Conservation (phyloP, 495 filamentous ascomycete genomes). For the Penicillium ochrochloron region DNA sequence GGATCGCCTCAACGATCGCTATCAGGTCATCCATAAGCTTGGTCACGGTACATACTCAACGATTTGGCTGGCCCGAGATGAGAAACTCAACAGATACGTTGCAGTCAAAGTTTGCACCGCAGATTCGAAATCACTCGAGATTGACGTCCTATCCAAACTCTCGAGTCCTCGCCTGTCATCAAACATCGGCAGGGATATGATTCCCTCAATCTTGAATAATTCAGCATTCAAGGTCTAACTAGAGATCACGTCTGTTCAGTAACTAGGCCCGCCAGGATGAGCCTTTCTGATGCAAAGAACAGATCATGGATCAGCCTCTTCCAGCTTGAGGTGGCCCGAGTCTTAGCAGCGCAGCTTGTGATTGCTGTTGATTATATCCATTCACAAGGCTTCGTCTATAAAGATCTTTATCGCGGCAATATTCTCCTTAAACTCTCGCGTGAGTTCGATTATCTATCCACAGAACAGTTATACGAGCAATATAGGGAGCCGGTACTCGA, state of each 20-base stretch:
- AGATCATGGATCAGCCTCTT: constrained; percentile 40
- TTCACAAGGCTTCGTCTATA: constrained; percentile 39
- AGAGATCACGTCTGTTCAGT: constrained; percentile 49
- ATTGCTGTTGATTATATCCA: constrained; percentile 39
- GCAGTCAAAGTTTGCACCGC: constrained; percentile 41
- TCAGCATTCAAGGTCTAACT: constrained; percentile 48
- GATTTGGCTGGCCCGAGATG: constrained; percentile 39
- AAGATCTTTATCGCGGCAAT: constrained; percentile 41
- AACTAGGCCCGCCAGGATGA: constrained; percentile 32
- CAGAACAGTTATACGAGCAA: constrained; percentile 32
- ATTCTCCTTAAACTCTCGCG: constrained; percentile 31
- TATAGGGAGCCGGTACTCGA: constrained; percentile 32
- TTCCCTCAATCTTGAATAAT: constrained; percentile 47
- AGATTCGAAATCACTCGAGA: constrained; percentile 33
- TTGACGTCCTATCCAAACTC: constrained; percentile 28
- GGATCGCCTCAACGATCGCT: constrained; percentile 40
- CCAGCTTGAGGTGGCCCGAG: constrained; percentile 45
- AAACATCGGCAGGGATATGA: constrained; percentile 28
- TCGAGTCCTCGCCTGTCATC: constrained; percentile 11
- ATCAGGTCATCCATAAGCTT: constrained; percentile 41
- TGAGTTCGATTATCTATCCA: constrained; percentile 29
- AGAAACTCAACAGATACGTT: constrained; percentile 32
- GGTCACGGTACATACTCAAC: constrained; percentile 43
- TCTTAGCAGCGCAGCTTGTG: constrained; percentile 45
- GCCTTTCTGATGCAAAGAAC: constrained; percentile 37